Evolutionary conservation across 1,139 yeast genomes (phyloP).

Genomic region (Geotrichum reessii): DNA sequence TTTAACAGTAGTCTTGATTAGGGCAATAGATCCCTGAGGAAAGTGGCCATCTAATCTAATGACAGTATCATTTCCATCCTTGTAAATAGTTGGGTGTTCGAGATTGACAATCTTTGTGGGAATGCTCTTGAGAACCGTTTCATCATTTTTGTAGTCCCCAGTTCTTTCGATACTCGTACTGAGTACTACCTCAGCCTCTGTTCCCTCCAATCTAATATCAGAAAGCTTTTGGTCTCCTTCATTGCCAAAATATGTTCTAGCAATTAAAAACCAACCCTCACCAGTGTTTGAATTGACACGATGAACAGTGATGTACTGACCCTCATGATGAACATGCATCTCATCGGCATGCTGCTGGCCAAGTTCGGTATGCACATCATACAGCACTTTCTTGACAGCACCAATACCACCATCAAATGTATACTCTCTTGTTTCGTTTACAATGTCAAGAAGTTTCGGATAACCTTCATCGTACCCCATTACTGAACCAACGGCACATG

Average conservation of each 20-base stretch:
- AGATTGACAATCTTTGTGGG: constrained; percentile 59
- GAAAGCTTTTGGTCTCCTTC: constrained; percentile 40
- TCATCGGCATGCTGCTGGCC: constrained; percentile 72
- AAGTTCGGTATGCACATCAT: constrained; percentile 58
- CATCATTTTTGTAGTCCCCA: constrained; percentile 46
- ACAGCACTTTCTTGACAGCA: constrained; percentile 54
- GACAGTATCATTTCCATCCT: constrained; percentile 42
- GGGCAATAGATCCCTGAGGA: constrained; percentile 88
- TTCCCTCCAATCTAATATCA: constrained; percentile 62
- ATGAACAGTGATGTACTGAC: constrained; percentile 86
- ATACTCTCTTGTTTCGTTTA: constrained; percentile 66
- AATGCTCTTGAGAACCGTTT: constrained; percentile 46
- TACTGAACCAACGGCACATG: constrained; percentile 91
- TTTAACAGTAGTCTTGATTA: constrained; percentile 57
- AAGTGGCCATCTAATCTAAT: constrained; percentile 56
- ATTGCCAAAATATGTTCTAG: constrained; percentile 67
- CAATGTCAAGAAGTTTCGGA: constrained; percentile 75
- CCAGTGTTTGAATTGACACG: constrained; percentile 80
- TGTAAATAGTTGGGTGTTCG: constrained; percentile 46
- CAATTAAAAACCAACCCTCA: constrained; percentile 81
- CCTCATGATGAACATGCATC: constrained; percentile 92
- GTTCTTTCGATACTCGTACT: constrained; percentile 44
- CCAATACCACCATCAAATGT: constrained; percentile 67
- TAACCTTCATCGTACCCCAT: constrained; percentile 92
- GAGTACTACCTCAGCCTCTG: constrained; percentile 55